These are phyloP conservation scores for Cyberlindnera mississippiensis DNA, from an alignment of 805 yeast species.

Conservation along the genomic window DNA sequence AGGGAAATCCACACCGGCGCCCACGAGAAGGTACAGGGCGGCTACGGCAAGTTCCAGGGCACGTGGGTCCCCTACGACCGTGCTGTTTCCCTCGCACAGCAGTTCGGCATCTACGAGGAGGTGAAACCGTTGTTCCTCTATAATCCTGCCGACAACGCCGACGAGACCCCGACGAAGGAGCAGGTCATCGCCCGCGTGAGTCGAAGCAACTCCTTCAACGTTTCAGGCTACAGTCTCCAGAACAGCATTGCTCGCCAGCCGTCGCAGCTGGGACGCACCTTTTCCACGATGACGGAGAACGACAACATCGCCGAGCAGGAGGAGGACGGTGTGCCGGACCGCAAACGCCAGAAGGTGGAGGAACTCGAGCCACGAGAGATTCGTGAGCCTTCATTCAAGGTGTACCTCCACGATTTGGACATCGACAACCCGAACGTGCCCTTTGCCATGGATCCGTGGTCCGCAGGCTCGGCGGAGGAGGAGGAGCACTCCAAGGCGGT, in stretches of 20 bases:
- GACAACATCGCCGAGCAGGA: constrained; percentile 24
- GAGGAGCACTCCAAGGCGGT: constrained; percentile 41
- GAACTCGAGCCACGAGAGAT: constrained; percentile 6
- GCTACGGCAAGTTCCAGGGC: constrained; percentile 81
- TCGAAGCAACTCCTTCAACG: constrained; percentile 8
- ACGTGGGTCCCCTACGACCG: constrained; percentile 78
- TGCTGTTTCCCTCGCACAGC: constrained; percentile 55
- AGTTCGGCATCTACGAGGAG: constrained; percentile 56
- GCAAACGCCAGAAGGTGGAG: constrained; percentile 5
- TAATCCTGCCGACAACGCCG: constrained; percentile 34
- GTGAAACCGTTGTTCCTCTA: constrained; percentile 59
- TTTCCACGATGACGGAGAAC: constrained; percentile 32
- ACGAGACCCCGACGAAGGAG: constrained; percentile 45
- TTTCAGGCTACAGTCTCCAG: constrained; percentile 9
- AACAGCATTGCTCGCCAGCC: constrained; percentile 23
- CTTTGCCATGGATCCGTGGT: constrained; percentile 45
- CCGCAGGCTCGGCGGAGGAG: constrained; percentile 27
- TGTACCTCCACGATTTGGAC: constrained; percentile 36
- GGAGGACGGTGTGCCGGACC: constrained; percentile 3
- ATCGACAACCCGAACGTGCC: constrained; percentile 43
- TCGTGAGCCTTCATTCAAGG: constrained; percentile 19
- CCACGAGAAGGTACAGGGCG: constrained; percentile 81
- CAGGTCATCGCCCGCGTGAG: constrained; percentile 35
- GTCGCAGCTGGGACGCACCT: constrained; percentile 22
- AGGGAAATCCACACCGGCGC: constrained; percentile 63